Percentiles rank a stretch among this genome's conserved stretches.
phyloP scores from a whole-genome alignment of 768 basidiomycete species.

The Naganishia vaughanmartiniae region DNA sequence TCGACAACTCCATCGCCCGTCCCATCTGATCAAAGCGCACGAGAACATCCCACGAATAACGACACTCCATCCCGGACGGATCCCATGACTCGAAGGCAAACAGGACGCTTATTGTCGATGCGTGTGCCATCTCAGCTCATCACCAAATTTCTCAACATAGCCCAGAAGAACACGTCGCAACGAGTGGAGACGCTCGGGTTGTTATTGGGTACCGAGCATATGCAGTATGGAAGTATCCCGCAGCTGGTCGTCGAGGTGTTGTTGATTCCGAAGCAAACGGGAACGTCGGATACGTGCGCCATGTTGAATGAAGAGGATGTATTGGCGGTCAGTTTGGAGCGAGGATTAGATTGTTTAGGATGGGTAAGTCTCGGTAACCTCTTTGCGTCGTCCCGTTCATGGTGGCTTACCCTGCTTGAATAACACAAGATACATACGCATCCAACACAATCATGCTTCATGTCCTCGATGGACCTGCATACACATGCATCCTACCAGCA shows the following conservation, averaged over 20 bases:
- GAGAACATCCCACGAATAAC: not conserved
- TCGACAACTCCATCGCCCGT: not conserved
- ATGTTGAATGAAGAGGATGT: constrained; percentile 89
- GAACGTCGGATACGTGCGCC: constrained; percentile 85
- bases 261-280: constrained; percentile 81
- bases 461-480: constrained; percentile 90
- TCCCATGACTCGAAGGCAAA: constrained; percentile 27
- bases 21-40: not conserved
- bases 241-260: constrained; percentile 73
- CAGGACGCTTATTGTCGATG: constrained; percentile 60
- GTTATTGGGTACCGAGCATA: constrained; percentile 63
- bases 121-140: constrained; percentile 70
- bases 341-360: constrained; percentile 78
- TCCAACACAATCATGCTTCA: constrained; percentile 87
- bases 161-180: constrained; percentile 70
- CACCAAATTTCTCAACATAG: constrained; percentile 72
- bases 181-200: constrained; percentile 86
- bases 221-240: constrained; percentile 44
- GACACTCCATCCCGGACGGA: not conserved
- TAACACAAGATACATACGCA: constrained; percentile 80
- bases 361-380: constrained; percentile 70
- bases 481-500: constrained; percentile 85
- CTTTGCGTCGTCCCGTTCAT: not conserved
- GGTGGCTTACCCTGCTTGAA: not conserved
- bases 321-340: constrained; percentile 75